Evolutionary conservation across 495 filamentous ascomycete genomes (phyloP).

Genomic region (Aspergillus steynii): DNA sequence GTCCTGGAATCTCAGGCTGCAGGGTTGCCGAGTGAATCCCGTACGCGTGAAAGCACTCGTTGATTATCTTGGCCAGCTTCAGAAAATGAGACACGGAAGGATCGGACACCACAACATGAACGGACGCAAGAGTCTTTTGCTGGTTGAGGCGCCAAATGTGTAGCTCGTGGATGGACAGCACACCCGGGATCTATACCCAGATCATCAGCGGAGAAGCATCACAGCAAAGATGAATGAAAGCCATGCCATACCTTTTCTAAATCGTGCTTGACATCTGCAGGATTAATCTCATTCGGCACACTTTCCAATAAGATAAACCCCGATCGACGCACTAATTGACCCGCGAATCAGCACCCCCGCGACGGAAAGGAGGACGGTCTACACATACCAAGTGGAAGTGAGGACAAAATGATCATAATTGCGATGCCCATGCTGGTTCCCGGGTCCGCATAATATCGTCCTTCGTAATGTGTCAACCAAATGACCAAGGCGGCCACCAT

Average conservation of each 20-base stretch:
- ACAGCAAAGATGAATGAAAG: background rate
- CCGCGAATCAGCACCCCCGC: background rate
- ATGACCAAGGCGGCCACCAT: conserved; percentile 47
- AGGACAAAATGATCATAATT: conserved; percentile 43
- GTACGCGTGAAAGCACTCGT: conserved; percentile 53
- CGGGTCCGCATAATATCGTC: conserved; percentile 50
- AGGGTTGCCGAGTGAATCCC: conserved; percentile 54
- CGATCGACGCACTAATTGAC: conserved; percentile 32
- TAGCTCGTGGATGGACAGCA: conserved; percentile 49
- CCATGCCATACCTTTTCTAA: conserved; percentile 39
- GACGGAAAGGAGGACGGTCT: background rate
- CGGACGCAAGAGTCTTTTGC: conserved; percentile 49
- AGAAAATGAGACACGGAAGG: conserved; percentile 37
- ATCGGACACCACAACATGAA: conserved; percentile 47
- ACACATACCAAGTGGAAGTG: conserved; percentile 38
- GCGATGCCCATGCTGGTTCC: conserved; percentile 47
- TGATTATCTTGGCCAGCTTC: conserved; percentile 40
- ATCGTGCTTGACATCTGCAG: conserved; percentile 78
- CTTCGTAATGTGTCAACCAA: conserved; percentile 39
- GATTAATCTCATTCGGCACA: conserved; percentile 71
- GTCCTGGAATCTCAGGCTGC: conserved; percentile 43
- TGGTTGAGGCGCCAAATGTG: conserved; percentile 56
- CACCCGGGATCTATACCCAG: conserved; percentile 38
- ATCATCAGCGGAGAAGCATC: background rate
- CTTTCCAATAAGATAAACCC: conserved; percentile 76